Base-by-base conservation (phyloP, 495 filamentous ascomycete species). In the Umbilicaria muhlenbergii region DNA sequence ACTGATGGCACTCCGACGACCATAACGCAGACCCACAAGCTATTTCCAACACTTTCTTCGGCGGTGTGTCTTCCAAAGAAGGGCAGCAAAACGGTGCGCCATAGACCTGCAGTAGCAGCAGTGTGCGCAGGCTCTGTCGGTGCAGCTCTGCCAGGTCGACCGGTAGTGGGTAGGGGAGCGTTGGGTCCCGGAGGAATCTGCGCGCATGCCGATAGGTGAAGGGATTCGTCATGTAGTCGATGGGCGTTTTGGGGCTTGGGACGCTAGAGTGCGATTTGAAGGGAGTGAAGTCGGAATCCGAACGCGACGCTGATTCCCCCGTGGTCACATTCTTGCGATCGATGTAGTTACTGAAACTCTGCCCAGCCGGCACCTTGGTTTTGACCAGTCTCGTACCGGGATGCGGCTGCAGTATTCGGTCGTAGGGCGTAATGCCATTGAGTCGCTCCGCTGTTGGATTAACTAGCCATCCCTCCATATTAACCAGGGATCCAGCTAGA, bases 1-100 rank as follows among this genome's bases (percentile, higher is more conserved):
- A 77, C 17, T 81, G 71, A 59, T 89, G 80, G 58, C 83, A 91
- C 62, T 81, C 71, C 57, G 81, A 79, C 48, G 83, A 87, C 89
- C 89, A 94, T 49, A 89, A 78, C 21, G 77, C 89, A 13, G 82
- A 82, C 6, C 89, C 89, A 60, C 89, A 96, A 32, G 81, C 86
- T 42, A 94, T 59, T 53, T 96, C 89, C 37, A 96, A 66, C 15
- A 96, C 77, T 47, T 78, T 80, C 49, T 69, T 68, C 0, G 87
- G 88, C 16, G 81, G 80, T 39, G 71, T 72, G 48, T 73, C 67
- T 32, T 69, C 60, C 34, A 79, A 66, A 35, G 69, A 68, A 11
- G 82, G 80, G 12, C 77, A 79, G 58, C 83, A 88, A 52, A 88
- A 76, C 1, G 86, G 79, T 28, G 73, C 73, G 38, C 86, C 86